phyloP scores from a whole-genome alignment of 1,284 basidiomycete species.

The Vanrija pseudolonga region DNA sequence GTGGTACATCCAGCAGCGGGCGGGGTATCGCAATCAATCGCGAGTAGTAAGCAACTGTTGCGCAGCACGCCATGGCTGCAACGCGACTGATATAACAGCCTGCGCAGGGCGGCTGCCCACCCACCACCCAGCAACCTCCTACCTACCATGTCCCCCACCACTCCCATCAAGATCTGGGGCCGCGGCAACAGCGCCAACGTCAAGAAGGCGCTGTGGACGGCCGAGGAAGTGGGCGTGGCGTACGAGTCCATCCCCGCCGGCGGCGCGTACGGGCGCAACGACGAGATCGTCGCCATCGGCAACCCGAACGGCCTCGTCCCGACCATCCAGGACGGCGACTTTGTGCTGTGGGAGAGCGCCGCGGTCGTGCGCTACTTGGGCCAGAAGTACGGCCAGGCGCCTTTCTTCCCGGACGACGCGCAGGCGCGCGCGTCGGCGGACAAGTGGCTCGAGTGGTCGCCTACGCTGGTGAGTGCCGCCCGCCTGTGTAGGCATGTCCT shows the following conservation, averaged over 20 bases:
- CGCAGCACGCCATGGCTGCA: too few relatives aligned
- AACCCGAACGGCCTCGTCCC: conserved; percentile 7
- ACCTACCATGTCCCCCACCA: not conserved
- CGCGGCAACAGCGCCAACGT: conserved; percentile 14
- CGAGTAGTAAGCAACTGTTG: too few relatives aligned
- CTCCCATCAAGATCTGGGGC: conserved; percentile 16
- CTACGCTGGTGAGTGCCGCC: not conserved
- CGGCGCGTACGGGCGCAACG: conserved; percentile 1
- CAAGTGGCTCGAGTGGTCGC: conserved; percentile 14
- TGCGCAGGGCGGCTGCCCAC: too few relatives aligned
- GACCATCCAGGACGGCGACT: conserved; percentile 10
- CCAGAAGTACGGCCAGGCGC: not conserved
- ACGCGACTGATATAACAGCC: too few relatives aligned
- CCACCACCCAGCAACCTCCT: not conserved
- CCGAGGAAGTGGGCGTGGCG: conserved; percentile 8
- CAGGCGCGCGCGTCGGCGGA: not conserved
- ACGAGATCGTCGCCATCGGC: not conserved
- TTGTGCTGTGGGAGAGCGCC: conserved; percentile 11
- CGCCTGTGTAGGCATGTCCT: too few relatives aligned
- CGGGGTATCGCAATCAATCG: too few relatives aligned
- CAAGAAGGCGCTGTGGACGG: conserved; percentile 11
- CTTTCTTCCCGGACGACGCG: not conserved
- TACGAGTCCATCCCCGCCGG: conserved; percentile 7
- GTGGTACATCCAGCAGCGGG: too few relatives aligned
- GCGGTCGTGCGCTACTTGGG: conserved; percentile 15